These are phyloP conservation scores for Trichomonas vaginalis DNA, from an alignment of 208 protist genomes.

Conservation along the genomic window DNA sequence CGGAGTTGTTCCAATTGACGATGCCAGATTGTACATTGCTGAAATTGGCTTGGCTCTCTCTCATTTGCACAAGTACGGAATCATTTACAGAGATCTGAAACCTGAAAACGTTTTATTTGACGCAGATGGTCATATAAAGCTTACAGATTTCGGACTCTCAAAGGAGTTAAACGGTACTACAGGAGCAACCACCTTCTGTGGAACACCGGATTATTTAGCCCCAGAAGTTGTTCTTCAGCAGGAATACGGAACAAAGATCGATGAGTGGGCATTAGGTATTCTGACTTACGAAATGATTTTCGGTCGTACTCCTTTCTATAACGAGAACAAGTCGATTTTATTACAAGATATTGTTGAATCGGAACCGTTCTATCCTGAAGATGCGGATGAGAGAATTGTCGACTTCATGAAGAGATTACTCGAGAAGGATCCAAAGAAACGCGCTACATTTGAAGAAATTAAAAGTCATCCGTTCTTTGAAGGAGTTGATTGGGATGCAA, in stretches of 20 bases:
- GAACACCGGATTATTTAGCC: not conserved
- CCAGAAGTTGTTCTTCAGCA: not conserved
- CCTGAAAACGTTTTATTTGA: not conserved
- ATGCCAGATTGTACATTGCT: not conserved
- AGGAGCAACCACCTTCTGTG: not conserved
- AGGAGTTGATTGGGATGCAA: not conserved
- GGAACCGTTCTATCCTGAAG: not conserved
- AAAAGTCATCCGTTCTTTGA: slow-evolving; percentile 10
- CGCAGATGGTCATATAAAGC: not conserved
- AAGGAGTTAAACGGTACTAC: not conserved
- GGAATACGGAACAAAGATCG: not conserved
- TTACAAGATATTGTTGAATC: not conserved
- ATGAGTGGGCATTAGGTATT: slow-evolving; percentile 15
- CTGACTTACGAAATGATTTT: not conserved
- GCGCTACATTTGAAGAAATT: not conserved
- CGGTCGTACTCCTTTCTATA: not conserved
- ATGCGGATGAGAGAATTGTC: not conserved
- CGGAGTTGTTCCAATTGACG: not conserved
- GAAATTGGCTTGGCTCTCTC: not conserved
- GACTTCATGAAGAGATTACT: not conserved
- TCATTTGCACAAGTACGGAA: not conserved
- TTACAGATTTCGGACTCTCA: not conserved
- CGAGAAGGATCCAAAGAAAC: not conserved
- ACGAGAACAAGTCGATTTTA: not conserved
- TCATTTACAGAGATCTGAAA: slow-evolving; percentile 10